A percentile compares a stretch with the other conserved stretches of the same genome.
Conservation (phyloP, 2,329 filamentous ascomycete genomes). For the Penicillium glabrum region DNA sequence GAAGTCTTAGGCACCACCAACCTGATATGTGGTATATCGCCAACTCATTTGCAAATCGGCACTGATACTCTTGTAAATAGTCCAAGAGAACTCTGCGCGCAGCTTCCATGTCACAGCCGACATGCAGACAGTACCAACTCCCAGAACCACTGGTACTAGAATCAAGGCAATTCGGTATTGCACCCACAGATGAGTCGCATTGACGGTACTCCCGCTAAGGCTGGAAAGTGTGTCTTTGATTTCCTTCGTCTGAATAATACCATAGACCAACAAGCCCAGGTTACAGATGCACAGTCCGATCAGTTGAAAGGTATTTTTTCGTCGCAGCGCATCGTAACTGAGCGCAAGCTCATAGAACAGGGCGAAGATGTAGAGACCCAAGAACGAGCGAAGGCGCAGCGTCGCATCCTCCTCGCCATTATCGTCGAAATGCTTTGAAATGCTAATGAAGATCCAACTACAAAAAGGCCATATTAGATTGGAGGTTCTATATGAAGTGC, state of each 20-base stretch:
- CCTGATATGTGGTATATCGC: constrained; percentile 19
- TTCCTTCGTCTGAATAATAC: constrained; percentile 17
- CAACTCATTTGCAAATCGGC: constrained; percentile 23
- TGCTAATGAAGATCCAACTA: constrained; percentile 20
- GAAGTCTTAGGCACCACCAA: background rate
- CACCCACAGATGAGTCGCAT: constrained; percentile 3
- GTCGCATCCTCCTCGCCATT: constrained; percentile 2
- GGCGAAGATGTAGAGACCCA: constrained; percentile 22
- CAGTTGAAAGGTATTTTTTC: constrained; percentile 21
- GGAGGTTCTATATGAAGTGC: background rate
- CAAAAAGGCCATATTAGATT: background rate
- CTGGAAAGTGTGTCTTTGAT: constrained; percentile 10
- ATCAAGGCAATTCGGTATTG: constrained; percentile 14
- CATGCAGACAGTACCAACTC: constrained; percentile 12
- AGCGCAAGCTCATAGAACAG: constrained; percentile 19
- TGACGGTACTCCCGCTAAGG: background rate
- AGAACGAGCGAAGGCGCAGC: constrained; percentile 19
- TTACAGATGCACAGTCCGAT: constrained; percentile 20
- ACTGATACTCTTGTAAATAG: constrained; percentile 22
- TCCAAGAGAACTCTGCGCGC: constrained; percentile 20
- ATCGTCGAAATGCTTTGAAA: constrained; percentile 14
- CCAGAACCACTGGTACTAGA: constrained; percentile 18
- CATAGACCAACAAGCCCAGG: constrained; percentile 17
- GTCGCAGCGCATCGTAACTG: constrained; percentile 21
- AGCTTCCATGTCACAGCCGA: constrained; percentile 19